Evolutionary conservation across 1,284 basidiomycete genomes (phyloP).

Genomic region (Gomphus sp.): DNA sequence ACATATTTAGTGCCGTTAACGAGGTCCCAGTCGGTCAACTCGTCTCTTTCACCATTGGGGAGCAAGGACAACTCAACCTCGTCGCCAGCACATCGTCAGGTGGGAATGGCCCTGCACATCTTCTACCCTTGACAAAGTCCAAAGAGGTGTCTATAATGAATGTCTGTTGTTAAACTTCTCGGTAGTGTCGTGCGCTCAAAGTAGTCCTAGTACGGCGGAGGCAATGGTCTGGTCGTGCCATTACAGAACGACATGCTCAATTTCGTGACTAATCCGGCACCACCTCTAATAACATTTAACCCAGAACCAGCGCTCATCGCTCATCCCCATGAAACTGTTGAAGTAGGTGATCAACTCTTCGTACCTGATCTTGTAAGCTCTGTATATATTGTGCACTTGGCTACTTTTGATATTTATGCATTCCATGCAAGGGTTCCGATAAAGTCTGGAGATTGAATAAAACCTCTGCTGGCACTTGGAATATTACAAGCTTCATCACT

Average conservation of each 20-base stretch:
- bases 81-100: conserved; percentile 39
- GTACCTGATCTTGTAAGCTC: conserved; percentile 52
- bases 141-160: conserved; percentile 49
- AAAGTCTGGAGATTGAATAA: conserved; percentile 47
- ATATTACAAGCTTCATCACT: conserved; percentile 50
- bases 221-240: conserved; percentile 47
- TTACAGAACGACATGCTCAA: conserved; percentile 26
- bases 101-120: conserved; percentile 44
- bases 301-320: conserved; percentile 28
- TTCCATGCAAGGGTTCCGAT: no score
- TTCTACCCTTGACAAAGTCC: conserved; percentile 40
- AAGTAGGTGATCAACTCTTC: conserved; percentile 44
- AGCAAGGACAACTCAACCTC: conserved; percentile 28
- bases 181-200: not conserved
- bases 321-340: conserved; percentile 55
- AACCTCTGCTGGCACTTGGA: conserved; percentile 26
- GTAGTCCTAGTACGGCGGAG: conserved; percentile 39
- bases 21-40: conserved; percentile 36
- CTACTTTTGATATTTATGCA: not conserved
- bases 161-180: conserved; percentile 21
- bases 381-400: not conserved
- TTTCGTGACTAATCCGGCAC: conserved; percentile 31
- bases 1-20: conserved; percentile 40
- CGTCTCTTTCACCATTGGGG: conserved; percentile 46
- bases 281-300: conserved; percentile 42